Conservation (phyloP, 345 rosid species). For the Bruguiera sexangula region DNA sequence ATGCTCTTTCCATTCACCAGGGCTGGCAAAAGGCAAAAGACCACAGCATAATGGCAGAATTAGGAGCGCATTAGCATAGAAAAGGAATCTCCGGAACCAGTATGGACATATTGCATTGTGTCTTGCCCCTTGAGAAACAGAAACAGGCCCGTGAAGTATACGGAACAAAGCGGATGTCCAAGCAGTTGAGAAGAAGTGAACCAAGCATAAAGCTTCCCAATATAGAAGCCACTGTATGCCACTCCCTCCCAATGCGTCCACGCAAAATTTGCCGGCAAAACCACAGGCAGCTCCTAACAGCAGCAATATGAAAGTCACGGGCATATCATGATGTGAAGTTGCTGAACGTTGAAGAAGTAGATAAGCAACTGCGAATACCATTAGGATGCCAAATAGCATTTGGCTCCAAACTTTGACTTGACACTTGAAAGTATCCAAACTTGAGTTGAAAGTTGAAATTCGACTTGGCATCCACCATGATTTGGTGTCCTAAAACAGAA, state of each 20-base stretch:
- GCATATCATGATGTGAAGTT: slow-evolving; percentile 60
- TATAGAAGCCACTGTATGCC: slow-evolving; percentile 66
- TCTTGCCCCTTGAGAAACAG: slow-evolving; percentile 23
- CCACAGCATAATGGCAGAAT: slow-evolving; percentile 64
- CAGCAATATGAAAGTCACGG: slow-evolving; percentile 59
- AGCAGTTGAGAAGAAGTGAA: slow-evolving; percentile 59
- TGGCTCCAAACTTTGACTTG: slow-evolving; percentile 56
- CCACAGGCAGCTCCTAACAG: slow-evolving; percentile 71
- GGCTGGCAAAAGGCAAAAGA: slow-evolving; percentile 66
- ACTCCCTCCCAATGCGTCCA: slow-evolving; percentile 77
- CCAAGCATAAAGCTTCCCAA: slow-evolving; percentile 67
- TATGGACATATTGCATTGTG: slow-evolving; percentile 38
- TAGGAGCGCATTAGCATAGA: slow-evolving; percentile 37
- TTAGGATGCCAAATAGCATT: slow-evolving; percentile 59
- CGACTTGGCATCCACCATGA: slow-evolving; percentile 75
- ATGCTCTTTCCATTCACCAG: slow-evolving; percentile 67
- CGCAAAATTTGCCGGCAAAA: slow-evolving; percentile 68
- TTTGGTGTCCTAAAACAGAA: slow-evolving; percentile 41
- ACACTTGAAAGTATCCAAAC: slow-evolving; percentile 43
- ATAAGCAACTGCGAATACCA: slow-evolving; percentile 53
- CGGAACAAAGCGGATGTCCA: slow-evolving; percentile 40
- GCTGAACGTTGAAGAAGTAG: slow-evolving; percentile 63
- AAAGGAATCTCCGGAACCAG: slow-evolving; percentile 54
- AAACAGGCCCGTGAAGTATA: slow-evolving; percentile 53
- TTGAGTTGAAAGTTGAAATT: slow-evolving; percentile 50